These are phyloP conservation scores for Monascus ruber DNA, from an alignment of 2,329 filamentous ascomycete genomes.

Conservation along the genomic window DNA sequence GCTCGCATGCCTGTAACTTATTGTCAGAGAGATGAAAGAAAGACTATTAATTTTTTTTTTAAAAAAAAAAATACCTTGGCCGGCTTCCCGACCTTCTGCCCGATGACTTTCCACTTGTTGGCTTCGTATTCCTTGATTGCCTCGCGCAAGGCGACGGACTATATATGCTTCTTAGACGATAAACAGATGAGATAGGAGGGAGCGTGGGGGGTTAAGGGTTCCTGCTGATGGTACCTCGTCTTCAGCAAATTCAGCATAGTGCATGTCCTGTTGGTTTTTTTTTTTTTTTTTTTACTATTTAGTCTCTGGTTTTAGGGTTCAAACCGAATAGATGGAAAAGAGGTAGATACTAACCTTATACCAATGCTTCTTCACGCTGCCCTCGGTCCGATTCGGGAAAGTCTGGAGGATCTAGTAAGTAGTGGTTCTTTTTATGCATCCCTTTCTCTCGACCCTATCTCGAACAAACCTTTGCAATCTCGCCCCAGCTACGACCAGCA, in stretches of 20 bases:
- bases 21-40: slow-evolving; percentile 1
- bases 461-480: slow-evolving; percentile 77
- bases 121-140: slow-evolving; percentile 98
- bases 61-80: slow-evolving; percentile 58
- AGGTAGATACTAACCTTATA: slow-evolving; percentile 61
- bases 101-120: slow-evolving; percentile 97
- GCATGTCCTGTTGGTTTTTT: slow-evolving; percentile 66
- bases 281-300: slow-evolving; percentile 12
- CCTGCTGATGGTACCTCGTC: slow-evolving; percentile 59
- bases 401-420: slow-evolving; percentile 43
- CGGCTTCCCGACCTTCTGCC: slow-evolving; percentile 92
- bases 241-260: slow-evolving; percentile 96
- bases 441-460: neutral
- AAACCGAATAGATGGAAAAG: slow-evolving; percentile 1
- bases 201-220: neutral
- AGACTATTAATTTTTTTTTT: slow-evolving; percentile 2
- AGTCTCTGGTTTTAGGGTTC: neutral
- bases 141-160: slow-evolving; percentile 53
- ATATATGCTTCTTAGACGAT: slow-evolving; percentile 5
- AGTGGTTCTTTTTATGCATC: neutral
- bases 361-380: slow-evolving; percentile 99
- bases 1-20: slow-evolving; percentile 57
- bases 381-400: slow-evolving; percentile 86
- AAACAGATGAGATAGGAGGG: slow-evolving; percentile 1
- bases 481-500: slow-evolving; percentile 86